Evolutionary conservation across 208 protist species (phyloP), one percentile per base, ranked within the genome.

Genomic region (Crithidia bombi): DNA sequence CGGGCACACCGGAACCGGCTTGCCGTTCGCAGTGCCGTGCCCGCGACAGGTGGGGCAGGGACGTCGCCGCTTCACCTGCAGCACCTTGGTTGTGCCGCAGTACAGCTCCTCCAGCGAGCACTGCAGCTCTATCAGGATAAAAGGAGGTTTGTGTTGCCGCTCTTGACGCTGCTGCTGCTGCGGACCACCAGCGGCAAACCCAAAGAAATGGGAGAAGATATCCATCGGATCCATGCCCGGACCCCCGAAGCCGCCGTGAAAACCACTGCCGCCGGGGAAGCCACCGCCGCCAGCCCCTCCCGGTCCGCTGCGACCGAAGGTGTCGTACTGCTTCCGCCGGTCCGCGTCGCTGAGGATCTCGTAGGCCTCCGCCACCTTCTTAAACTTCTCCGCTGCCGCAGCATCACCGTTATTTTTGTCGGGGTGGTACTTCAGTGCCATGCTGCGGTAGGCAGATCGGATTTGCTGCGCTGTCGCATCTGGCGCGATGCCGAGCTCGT

Each of bases 21-120:
- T 69, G 12, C 86, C 82, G 21, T 66, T 77, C 17, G 71, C 70
- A 1, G 82, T 77, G 38, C 92, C 90, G 41, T 65, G 38, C 6
- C 89, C 92, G 1, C 76, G 66, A 68, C 94, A 98, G 6, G 15
- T n/a, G 0, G 64, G 28, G 67, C 95, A 98, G n/a, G 65, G 69
- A 1, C 87, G 74, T 32, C 85, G 71, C 14, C 89, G 84, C 30
- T n/a, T 82, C 52, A 99, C 82, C 25, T 82, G 76, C 28, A 99
- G 51, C 71, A 98, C 97, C 63, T 87, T 89, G 10, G 84, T 88
- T 55, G 96, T 98, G 33, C 98, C 98, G 32, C 95, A 98, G 86
- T 99, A 99, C 26, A 99, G 76, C 73, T 98, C 93, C 68, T 99
- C 98, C 30, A 99, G 89, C 9, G 89, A 87, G 43, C 98, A 93